phyloP scores from a whole-genome alignment of 2,329 filamentous ascomycete genomes.

The Colletotrichum sidae region DNA sequence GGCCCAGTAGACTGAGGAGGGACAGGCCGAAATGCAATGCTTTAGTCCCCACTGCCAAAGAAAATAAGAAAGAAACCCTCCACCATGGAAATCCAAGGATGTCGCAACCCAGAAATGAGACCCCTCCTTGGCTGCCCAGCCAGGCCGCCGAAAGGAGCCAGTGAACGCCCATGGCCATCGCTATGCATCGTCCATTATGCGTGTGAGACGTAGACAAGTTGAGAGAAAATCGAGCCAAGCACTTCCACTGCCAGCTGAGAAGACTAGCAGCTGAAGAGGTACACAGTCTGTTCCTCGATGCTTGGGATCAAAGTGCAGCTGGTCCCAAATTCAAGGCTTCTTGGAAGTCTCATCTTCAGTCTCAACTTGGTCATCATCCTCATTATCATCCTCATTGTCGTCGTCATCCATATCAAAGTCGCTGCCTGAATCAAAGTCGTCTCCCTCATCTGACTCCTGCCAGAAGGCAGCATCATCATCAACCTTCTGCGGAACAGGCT shows the following conservation, averaged over 20 bases:
- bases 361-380: constrained; percentile 64
- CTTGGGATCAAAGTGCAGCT: too few relatives aligned
- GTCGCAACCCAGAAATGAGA: constrained; percentile 32
- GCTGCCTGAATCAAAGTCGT: constrained; percentile 75
- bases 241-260: too few relatives aligned
- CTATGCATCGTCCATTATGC: constrained; percentile 38
- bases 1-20: too few relatives aligned
- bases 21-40: too few relatives aligned
- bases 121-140: constrained; percentile 29
- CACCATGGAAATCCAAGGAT: constrained; percentile 34
- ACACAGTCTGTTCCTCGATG: too few relatives aligned
- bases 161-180: constrained; percentile 38
- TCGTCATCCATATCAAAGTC: constrained; percentile 72
- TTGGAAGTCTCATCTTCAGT: not conserved
- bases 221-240: not conserved
- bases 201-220: constrained; percentile 19
- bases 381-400: constrained; percentile 68
- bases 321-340: constrained; percentile 15
- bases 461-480: constrained; percentile 84
- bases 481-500: constrained; percentile 69
- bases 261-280: too few relatives aligned
- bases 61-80: constrained; percentile 3
- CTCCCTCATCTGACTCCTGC: constrained; percentile 80
- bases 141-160: constrained; percentile 29
- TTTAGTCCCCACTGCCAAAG: too few relatives aligned